These are phyloP conservation scores for Pyronema omphalodes DNA, from an alignment of 495 filamentous ascomycete genomes.

Conservation along the genomic window DNA sequence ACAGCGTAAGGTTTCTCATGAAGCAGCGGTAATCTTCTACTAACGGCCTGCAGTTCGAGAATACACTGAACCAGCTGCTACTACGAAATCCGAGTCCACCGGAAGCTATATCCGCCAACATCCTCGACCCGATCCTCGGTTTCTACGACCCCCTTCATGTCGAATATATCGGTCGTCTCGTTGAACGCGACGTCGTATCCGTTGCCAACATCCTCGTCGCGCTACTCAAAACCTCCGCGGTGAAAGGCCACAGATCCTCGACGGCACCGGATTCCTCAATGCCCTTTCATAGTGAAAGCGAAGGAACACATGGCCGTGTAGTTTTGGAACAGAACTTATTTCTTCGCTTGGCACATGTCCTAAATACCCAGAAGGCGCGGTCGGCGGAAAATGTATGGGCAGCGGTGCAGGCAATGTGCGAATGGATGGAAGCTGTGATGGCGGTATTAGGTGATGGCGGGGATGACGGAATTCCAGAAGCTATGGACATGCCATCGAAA, in stretches of 20 bases:
- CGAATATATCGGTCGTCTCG: conserved; percentile 16
- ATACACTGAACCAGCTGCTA: conserved; percentile 16
- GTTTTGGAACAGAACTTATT: conserved; percentile 18
- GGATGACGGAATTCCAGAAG: conserved; percentile 26
- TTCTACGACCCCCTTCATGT: conserved; percentile 21
- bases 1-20: background rate
- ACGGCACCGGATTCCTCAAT: background rate
- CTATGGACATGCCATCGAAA: conserved; percentile 17
- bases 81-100: conserved; percentile 15
- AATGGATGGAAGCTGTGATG: conserved; percentile 30
- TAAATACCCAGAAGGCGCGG: conserved; percentile 15
- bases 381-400: conserved; percentile 19
- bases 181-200: conserved; percentile 19
- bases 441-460: conserved; percentile 26
- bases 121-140: conserved; percentile 16
- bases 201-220: conserved; percentile 15
- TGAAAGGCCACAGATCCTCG: conserved; percentile 4
- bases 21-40: background rate
- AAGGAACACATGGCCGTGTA: conserved; percentile 8
- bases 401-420: conserved; percentile 14
- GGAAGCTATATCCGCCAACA: conserved; percentile 9
- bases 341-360: conserved; percentile 11
- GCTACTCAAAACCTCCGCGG: conserved; percentile 12
- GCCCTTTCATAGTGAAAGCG: background rate
- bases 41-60: conserved; percentile 14